Evolutionary conservation across 345 rosid species (phyloP), one percentile per base, ranked within the genome.

Genomic region (Eucalyptus globulus): DNA sequence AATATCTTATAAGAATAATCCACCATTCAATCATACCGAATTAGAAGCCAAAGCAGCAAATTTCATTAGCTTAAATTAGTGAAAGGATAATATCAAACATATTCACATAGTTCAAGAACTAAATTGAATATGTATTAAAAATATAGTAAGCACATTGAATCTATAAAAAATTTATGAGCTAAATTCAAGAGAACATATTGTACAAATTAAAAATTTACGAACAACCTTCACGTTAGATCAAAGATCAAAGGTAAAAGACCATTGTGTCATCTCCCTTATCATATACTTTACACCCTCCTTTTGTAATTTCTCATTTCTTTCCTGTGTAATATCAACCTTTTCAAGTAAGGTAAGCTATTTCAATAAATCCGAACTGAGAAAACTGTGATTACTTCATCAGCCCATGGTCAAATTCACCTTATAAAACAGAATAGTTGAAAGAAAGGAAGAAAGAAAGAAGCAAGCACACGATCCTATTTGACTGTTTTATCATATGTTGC

Each of bases 11-110:
- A 29, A 62, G 5, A 29, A 62, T 29, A 62, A 29, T 13, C 34
- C 19, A n/a, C 5, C 3, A 0, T 65, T 65, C 17, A 65, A n/a
- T 29, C 14, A 6, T 65, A n/a, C 9, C 0, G 5, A 27, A n/a
- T 14, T 60, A 27, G 67, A 27, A 60, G n/a, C n/a, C 31, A 60
- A 60, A 60, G 13, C n/a, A 26, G 8, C n/a, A 65, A 65, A 65
- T 7, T 65, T 29, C 72, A 12, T 62, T 13, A 62, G 14, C 69
- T 62, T 27, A n/a, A 29, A 62, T 29, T 6, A 7, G 31, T 7
- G 10, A 3, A 65, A 65, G n/a, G 3, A 65, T 15, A 65, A 65
- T 7, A 14, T 29, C 17, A 7, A 65, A 29, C 14, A n/a, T n/a
- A 29, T 29, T 60, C 31, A n/a, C 16, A 65, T n/a, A 14, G 17